A percentile compares a stretch with the other conserved stretches of the same genome.
Evolutionary conservation across 2,329 filamentous ascomycete genomes (phyloP).

Genomic region (Fusarium keratoplasticum): DNA sequence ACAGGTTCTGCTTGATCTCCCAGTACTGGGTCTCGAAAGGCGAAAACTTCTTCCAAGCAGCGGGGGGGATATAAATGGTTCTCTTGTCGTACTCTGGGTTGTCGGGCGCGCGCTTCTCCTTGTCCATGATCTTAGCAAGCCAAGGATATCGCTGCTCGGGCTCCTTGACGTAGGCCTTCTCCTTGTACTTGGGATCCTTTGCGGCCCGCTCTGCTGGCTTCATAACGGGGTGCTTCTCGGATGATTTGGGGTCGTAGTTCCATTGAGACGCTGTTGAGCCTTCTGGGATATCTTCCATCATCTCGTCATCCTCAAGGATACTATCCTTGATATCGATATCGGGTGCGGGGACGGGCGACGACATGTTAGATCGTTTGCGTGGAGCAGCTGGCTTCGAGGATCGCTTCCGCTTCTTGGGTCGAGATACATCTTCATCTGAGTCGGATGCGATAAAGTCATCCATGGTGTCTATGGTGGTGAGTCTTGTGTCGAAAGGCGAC

Average conservation of each 20-base stretch:
- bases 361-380: constrained; percentile 72
- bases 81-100: constrained; percentile 92
- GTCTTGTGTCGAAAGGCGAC: background rate
- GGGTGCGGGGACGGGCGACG: constrained; percentile 49
- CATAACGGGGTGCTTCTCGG: constrained; percentile 51
- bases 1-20: constrained; percentile 98
- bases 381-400: constrained; percentile 62
- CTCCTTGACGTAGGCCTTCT: constrained; percentile 83
- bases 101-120: constrained; percentile 80
- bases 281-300: constrained; percentile 67
- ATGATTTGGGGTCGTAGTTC: constrained; percentile 70
- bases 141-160: constrained; percentile 90
- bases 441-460: constrained; percentile 90
- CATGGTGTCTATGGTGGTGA: constrained; percentile 69
- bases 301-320: constrained; percentile 64
- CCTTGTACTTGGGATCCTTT: constrained; percentile 56
- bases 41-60: constrained; percentile 85
- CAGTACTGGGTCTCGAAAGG: constrained; percentile 98
- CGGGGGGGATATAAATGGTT: constrained; percentile 88
- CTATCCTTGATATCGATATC: constrained; percentile 51
- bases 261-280: constrained; percentile 85
- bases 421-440: constrained; percentile 72
- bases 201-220: constrained; percentile 46
- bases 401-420: constrained; percentile 82
- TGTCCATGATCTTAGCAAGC: constrained; percentile 87